Evolutionary conservation across 1,284 basidiomycete genomes (phyloP), one percentile per base, ranked within the genome.

Genomic region (Cerioporus squamosus): DNA sequence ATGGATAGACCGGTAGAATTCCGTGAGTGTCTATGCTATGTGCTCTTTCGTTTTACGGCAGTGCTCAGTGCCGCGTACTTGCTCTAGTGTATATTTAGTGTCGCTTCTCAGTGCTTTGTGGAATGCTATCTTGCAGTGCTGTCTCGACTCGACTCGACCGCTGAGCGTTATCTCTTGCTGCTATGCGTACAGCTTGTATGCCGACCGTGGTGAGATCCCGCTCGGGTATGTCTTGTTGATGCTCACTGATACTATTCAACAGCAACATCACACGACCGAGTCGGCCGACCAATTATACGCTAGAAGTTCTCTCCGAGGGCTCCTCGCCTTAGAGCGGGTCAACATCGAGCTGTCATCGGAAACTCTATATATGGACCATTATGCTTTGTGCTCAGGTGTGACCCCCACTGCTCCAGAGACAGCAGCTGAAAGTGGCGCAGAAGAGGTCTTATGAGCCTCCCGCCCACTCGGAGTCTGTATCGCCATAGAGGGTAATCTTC

Each of bases 1-100:
- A 79, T 68, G 81, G 18, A 61, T 76, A 26, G 70, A 71, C 50
- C 65, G 64, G 33, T 73, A 61, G 47, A 45, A 24, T 5, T 9
- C 18, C n/a, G 40, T 18, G 20, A 10, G 23, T 15, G 46, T 39
- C 20, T 31, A 45, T 26, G 44, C n/a, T n/a, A 53, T 51, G 29
- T 20, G 6, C n/a, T 9, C n/a, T 9, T 17, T n/a, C 12, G n/a
- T 18, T 8, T 1, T 15, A 2, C 20, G 15, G 22, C 10, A 15
- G 22, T 38, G 12, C 17, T 55, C 33, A 43, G 12, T 4, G 5
- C 24, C 14, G 23, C 29, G 33, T 12, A 6, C 14, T 36, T 36
- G 33, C 33, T 36, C 14, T 36, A 36, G 33, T 5, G 33, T 36
- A 14, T 36, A 36, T 3, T 0, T 20, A 44, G 24, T 33, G 17